Evolutionary conservation across 768 basidiomycete species (phyloP), one percentile per base, ranked within the genome.

Genomic region (Mycena albidolilacea): DNA sequence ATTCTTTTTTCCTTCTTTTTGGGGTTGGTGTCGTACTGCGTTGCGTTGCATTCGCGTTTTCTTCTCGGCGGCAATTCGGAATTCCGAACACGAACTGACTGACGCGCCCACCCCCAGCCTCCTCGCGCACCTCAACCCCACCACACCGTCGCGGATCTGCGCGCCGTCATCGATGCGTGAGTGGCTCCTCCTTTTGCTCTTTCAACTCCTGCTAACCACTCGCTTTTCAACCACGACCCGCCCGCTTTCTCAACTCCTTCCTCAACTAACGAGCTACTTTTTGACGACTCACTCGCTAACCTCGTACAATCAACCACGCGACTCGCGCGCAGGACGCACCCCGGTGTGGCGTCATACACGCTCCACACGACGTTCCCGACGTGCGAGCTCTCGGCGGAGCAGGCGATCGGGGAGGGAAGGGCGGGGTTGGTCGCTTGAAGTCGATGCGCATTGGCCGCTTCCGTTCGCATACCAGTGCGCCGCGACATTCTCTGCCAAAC

Each of bases 321-420:
- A n/a, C 11, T 38, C 43, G 59, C 72, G 41, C 57, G 43, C 23
- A 43, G 21, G 54, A 96, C 94, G 1, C 90, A 96, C 8, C 89
- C 90, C 11, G 92, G 95, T 0, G 93, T 83, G 4, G 77, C 85
- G 10, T 86, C 87, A 0, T 98, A 97, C 80, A 92, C 90, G 9
- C 93, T 98, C 64, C 91, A 91, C 67, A 97, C 95, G 19, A 95
- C 96, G 7, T 98, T 98, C 87, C 97, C 97, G 2, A 94, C 90
- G 79, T 88, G 90, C 50, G 89, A 86, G 8, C 84, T 98, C 11
- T 90, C 91, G 7, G 88, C 96, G 76, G 69, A 86, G 8, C 84
- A 98, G 10, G 90, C 91, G 7, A 88, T 96, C 76, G 69, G 64
- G 17, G 72, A 17, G 37, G 73, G 44, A 52, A 50, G 23, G 66